Evolutionary conservation across 441 rosid genomes (phyloP), one percentile per base, ranked within the genome.

Genomic region (Flueggea neowawraea): DNA sequence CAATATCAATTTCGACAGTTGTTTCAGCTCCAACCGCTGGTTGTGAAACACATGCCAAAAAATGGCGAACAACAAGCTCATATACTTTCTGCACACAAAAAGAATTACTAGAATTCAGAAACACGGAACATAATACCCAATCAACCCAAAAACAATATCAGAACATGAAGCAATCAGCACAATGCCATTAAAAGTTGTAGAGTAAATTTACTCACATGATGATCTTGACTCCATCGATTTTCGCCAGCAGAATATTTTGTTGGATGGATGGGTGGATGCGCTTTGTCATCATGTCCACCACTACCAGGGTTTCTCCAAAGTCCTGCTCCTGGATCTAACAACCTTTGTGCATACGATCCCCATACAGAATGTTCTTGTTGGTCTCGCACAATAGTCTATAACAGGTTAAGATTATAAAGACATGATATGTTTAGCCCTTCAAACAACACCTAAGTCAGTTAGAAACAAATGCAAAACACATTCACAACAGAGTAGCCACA

Each of bases 241-340:
- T 94, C 96, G 57, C 98, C 97, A 52, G 84, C 54, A 52, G 97
- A 94, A 84, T 81, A 94, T 66, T 89, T 94, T 55, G 98, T 90
- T 11, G 98, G 98, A 64, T 94, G n/a, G n/a, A n/a, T n/a, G n/a
- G n/a, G n/a, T n/a, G 98, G 98, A 69, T 94, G 98, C 52, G 98
- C 98, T 79, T 94, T 91, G 80, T 94, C 98, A 70, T 94, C 98
- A 69, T 87, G 98, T 55, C 98, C 98, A 69, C 97, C 98, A 73
- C 72, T 82, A 62, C 91, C 68, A 57, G 98, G 98, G 75, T 85
- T 91, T 84, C 91, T 87, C 98, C 98, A 94, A 31, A 91, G 88
- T 31, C 88, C 86, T 55, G 82, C 71, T 75, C 66, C 89, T 54
- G 91, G 86, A 61, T 91, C 93, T 62, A 89, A 68, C 72, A 94